Evolutionary conservation across 2,329 filamentous ascomycete genomes (phyloP).

Genomic region (Xylariaceae sp.): DNA sequence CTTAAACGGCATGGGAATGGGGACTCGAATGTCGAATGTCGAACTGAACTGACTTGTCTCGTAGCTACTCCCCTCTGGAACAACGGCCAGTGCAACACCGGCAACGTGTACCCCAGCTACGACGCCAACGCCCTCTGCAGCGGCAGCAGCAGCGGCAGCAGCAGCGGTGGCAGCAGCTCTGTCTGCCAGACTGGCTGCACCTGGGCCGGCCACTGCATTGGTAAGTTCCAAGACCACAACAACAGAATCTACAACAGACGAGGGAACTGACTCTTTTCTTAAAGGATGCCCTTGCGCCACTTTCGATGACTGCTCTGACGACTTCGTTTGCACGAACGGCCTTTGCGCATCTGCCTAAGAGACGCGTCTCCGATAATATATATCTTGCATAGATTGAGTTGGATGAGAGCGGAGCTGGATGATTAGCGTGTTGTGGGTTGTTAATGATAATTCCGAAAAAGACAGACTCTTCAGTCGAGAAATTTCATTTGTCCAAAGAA

Average conservation of each 20-base stretch:
- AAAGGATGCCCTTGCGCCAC: constrained; percentile 19
- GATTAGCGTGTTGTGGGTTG: too few species aligned
- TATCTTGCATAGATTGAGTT: neutral
- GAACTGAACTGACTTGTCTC: constrained; percentile 3
- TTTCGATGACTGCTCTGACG: constrained; percentile 20
- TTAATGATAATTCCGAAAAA: too few species aligned
- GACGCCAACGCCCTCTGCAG: constrained; percentile 12
- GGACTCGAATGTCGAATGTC: neutral
- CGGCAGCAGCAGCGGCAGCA: constrained; percentile 23
- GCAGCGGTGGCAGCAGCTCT: neutral
- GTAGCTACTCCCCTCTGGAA: constrained; percentile 23
- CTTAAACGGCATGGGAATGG: neutral
- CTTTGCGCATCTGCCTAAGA: constrained; percentile 5
- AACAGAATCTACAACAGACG: too few species aligned
- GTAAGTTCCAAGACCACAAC: constrained; percentile 1
- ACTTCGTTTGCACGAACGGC: constrained; percentile 19
- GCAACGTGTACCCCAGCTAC: constrained; percentile 17
- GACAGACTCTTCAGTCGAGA: too few species aligned
- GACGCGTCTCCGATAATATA: neutral
- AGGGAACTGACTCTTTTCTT: neutral
- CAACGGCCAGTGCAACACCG: constrained; percentile 23
- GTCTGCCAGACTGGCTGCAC: constrained; percentile 20
- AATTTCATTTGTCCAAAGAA: too few species aligned
- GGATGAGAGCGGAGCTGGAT: too few species aligned
- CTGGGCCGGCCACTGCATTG: constrained; percentile 20